Percentiles rank a stretch among this genome's conserved stretches.
Conservation (phyloP, 805 yeast species). For the Debaryomyces tyrocola region DNA sequence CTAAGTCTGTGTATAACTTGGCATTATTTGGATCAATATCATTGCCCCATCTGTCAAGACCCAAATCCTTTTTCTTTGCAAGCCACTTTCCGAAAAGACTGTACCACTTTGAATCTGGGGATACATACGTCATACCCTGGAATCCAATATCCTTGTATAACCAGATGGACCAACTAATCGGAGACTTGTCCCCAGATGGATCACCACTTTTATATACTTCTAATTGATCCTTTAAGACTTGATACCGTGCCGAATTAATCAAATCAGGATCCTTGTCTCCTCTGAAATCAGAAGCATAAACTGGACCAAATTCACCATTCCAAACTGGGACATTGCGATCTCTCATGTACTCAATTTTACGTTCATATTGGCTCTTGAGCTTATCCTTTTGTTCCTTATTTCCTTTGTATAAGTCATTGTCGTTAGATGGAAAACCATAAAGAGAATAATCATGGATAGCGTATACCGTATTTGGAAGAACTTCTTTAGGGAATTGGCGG, state of each 20-base stretch:
- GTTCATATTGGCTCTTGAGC: constrained; percentile 36
- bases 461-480: constrained; percentile 47
- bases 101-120: constrained; percentile 45
- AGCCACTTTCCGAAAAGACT: constrained; percentile 43
- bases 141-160: constrained; percentile 53
- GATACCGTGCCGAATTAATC: constrained; percentile 40
- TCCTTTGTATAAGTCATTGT: constrained; percentile 33
- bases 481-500: constrained; percentile 42
- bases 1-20: constrained; percentile 34
- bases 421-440: constrained; percentile 45
- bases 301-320: constrained; percentile 58
- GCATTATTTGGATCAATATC: constrained; percentile 43
- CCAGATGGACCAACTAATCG: constrained; percentile 55
- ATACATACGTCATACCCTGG: constrained; percentile 49
- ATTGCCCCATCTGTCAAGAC: constrained; percentile 52
- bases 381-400: constrained; percentile 33
- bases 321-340: constrained; percentile 47
- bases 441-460: constrained; percentile 49
- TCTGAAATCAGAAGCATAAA: constrained; percentile 42
- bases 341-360: constrained; percentile 45
- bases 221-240: constrained; percentile 47
- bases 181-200: constrained; percentile 46
- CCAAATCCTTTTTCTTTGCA: constrained; percentile 42
- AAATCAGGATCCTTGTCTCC: constrained; percentile 40
- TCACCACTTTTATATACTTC: constrained; percentile 44